Evolutionary conservation across 768 basidiomycete species (phyloP).

Genomic region (Amanita exitialis): DNA sequence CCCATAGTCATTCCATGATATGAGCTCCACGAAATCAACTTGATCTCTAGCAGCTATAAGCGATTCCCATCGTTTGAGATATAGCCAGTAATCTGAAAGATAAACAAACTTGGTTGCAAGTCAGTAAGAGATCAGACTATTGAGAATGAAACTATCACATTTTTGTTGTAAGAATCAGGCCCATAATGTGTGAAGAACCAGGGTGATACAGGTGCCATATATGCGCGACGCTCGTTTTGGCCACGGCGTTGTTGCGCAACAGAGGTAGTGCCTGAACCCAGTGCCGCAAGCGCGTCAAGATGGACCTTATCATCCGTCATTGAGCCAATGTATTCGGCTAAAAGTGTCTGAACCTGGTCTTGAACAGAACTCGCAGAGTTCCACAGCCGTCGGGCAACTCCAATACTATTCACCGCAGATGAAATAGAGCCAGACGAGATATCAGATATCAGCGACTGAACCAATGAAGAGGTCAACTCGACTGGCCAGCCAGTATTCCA

Average conservation of each 20-base stretch:
- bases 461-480: constrained; percentile 37
- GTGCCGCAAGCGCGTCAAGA: constrained; percentile 28
- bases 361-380: constrained; percentile 6
- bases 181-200: constrained; percentile 80
- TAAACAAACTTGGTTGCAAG: constrained; percentile 42
- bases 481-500: constrained; percentile 82
- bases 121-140: neutral
- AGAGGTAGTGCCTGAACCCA: constrained; percentile 7
- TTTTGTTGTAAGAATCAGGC: constrained; percentile 59
- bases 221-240: constrained; percentile 19
- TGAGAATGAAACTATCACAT: constrained; percentile 22
- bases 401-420: neutral
- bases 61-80: constrained; percentile 57
- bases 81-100: constrained; percentile 58
- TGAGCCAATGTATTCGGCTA: constrained; percentile 33
- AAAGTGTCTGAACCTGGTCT: constrained; percentile 12
- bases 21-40: constrained; percentile 49
- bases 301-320: constrained; percentile 47
- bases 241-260: constrained; percentile 15
- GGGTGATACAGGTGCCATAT: constrained; percentile 53
- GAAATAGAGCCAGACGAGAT: constrained; percentile 3
- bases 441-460: constrained; percentile 13
- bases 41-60: constrained; percentile 45
- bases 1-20: constrained; percentile 70
- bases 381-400: neutral